Base-by-base conservation (phyloP, 1,284 basidiomycete genomes). In the Golubevia sp. region DNA sequence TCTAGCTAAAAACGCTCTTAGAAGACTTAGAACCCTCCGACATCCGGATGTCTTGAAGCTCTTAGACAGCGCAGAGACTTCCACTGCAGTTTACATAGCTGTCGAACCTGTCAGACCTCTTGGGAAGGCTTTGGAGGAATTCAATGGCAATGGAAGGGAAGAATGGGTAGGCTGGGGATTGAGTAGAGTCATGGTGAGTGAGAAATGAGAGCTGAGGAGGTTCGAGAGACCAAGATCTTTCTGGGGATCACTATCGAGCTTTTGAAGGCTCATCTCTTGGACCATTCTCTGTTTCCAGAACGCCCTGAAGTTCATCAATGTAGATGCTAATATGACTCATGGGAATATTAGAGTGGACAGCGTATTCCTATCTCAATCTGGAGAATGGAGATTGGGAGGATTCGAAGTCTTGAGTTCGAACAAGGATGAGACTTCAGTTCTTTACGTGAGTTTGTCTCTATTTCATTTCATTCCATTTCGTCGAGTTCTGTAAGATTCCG, bases 11-110 rank as follows among this genome's bases (percentile, higher is more conserved):
- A 99, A 99, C 84, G 90, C 94, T 0, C 86, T 97, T 38, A 90
- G 92, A 67, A 98, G 96, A 84, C 87, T 99, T 11, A 88, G 95
- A 49, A 92, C 93, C 1, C 91, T 92, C 5, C 89, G 97, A 44
- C 97, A 99, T 86, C 97, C 97, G 0, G 92, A 98, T 84, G 89
- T 99, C 2, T 89, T 99, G 74, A 95, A 92, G 82, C 96, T 97
- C 84, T 89, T 99, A 85, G 84, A 84, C 21, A 92, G 89, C 1
- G 90, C 93, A 4, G 95, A 97, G 81, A 92, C 93, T 1, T 93
- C 96, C 55, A 89, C 89, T 0, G 88, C 89, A 0, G 89, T 99
- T 49, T 92, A 94, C 84, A 93, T 99, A 73, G 92, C 97, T 86
- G 97, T 96, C 0, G 97, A 99, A 85, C 91, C 92, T 2, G 91